Conservation (phyloP, 768 basidiomycete genomes). For the Collybia mongolica region DNA sequence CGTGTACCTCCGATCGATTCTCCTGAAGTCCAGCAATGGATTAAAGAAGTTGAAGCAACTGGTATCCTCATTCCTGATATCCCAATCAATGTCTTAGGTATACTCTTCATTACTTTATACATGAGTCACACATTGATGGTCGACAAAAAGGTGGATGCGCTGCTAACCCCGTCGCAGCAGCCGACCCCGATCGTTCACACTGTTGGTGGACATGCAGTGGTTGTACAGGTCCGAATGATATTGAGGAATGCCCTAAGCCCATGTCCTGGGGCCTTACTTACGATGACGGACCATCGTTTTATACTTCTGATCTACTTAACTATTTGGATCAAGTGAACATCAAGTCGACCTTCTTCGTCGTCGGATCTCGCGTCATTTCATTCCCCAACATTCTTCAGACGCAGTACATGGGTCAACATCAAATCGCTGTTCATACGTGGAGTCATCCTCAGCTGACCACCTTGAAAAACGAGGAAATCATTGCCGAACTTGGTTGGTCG, state of each 20-base stretch:
- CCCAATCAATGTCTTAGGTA: constrained; percentile 37
- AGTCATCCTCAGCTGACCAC: constrained; percentile 75
- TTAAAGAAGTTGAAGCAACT: constrained; percentile 53
- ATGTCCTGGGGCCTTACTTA: constrained; percentile 57
- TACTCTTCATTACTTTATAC: constrained; percentile 10
- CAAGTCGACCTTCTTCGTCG: constrained; percentile 84
- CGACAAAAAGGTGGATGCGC: constrained; percentile 55
- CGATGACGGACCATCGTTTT: constrained; percentile 80
- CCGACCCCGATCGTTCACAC: constrained; percentile 46
- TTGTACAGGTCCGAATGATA: constrained; percentile 65
- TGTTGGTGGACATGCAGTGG: constrained; percentile 87
- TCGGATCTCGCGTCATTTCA: constrained; percentile 77
- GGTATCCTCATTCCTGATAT: constrained; percentile 61
- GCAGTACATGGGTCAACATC: constrained; percentile 78
- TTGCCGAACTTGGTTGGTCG: constrained; percentile 88
- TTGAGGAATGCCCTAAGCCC: constrained; percentile 72
- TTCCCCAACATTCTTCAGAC: constrained; percentile 68
- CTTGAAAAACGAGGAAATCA: constrained; percentile 73
- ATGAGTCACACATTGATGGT: constrained; percentile 2
- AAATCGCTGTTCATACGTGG: constrained; percentile 72
- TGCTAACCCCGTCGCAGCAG: constrained; percentile 46
- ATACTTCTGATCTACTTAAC: constrained; percentile 71
- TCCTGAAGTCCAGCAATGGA: constrained; percentile 68
- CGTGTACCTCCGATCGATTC: constrained; percentile 56
- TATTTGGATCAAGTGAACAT: constrained; percentile 66